Evolutionary conservation across 2,329 filamentous ascomycete genomes (phyloP), one percentile per base, ranked within the genome.

Genomic region (Pestalotiopsis fici): DNA sequence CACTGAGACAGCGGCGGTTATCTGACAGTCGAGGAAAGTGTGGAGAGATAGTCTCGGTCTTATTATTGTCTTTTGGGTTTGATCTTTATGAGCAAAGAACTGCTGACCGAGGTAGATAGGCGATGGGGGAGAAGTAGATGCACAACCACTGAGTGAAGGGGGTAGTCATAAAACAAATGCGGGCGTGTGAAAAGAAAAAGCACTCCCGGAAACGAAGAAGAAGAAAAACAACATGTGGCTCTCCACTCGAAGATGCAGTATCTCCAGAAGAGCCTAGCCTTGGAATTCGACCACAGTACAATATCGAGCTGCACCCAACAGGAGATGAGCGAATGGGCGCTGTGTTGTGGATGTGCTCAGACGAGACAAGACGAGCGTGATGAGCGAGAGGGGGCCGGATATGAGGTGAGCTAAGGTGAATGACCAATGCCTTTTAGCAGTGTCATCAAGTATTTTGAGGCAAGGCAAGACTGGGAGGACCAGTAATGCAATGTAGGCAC

Each of bases 1-100:
- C 69, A 73, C 70, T 76, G 70, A 77, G 75, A 76, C 75, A 76
- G 71, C 69, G 67, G 71, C 73, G 75, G 72, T 72, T 72, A 60
- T 67, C 66, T 66, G 68, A 73, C 71, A 73, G 71, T 63, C 66
- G 66, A 63, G 67, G 64, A 35, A 69, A 68, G 66, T 69, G 71
- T 69, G 68, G 70, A 71, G 66, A 70, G 65, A 66, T 73, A 66
- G 70, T 71, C 69, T 73, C 68, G 68, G 69, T 71, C 70, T 70
- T 70, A 73, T 73, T 73, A 74, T 71, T 73, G 21, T 69, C 65
- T 69, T 69, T 70, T 68, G 64, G 37, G 65, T 64, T 67, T 62
- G 47, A 64, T 67, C 59, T 64, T 57, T 31, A 37, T 21, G 65
- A 67, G 65, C 65, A 59, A 62, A 50, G 64, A 54, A 69, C 62